Evolutionary conservation across 2,329 filamentous ascomycete species (phyloP), one percentile per base, ranked within the genome.

Genomic region (Ceratocystis huliohia): DNA sequence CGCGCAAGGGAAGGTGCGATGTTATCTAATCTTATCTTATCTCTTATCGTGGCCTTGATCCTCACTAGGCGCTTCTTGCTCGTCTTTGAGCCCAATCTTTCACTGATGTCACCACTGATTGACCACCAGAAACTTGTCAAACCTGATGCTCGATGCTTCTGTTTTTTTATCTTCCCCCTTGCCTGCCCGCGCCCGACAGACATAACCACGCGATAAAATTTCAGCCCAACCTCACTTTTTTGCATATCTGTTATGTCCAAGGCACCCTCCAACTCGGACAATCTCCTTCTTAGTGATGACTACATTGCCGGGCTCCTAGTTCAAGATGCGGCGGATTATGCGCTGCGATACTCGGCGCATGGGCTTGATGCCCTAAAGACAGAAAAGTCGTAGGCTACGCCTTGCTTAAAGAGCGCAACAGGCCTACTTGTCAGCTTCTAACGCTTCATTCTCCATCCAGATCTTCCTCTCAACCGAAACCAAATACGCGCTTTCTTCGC

Each of bases 401-500:
- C 37, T 41, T 41, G 37, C 8, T 41, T 41, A 41, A 41, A 41
- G 37, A 41, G 37, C 37, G 37, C 37, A 41, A 41, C 10, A 41
- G 7, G 8, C 37, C 53, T 57, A 3, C 25, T 57, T 30, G 4
- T 3, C 15, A 30, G 17, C 25, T 22, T 56, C 56, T 50, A 45
- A 13, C n/a, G 22, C 5, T 33, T 46, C 50, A 41, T 57, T 28
- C 22, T 64, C 65, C 69, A 63, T 67, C 66, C 69, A 33, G 53
- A 3, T 66, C 65, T 45, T 44, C 66, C 33, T 48, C 59, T 5
- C 63, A 68, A 44, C 90, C 89, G 0, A 96, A 93, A 74, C 92
- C 93, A 2, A 97, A 99, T 72, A 96, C 89, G 0, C 84, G 88
- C 44, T 97, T 97, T 73, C 78, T 99, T 53, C 86, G 86, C 67